Conservation (phyloP, 2,329 filamentous ascomycete species). For the Coniochaeta sp. region DNA sequence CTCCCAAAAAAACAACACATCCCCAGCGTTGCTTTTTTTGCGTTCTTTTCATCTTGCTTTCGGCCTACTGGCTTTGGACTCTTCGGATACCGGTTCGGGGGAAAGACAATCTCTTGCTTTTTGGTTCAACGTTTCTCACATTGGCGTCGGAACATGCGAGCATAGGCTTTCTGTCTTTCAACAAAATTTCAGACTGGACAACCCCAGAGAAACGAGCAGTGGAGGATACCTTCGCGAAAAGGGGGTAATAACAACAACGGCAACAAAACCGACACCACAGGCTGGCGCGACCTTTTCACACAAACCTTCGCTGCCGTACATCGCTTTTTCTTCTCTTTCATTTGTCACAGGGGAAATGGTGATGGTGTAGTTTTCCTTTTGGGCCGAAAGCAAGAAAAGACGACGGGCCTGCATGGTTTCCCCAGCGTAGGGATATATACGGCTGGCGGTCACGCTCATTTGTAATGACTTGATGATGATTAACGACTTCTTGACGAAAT, state of each 20-base stretch:
- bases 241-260: not conserved
- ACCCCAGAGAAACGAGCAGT: slow-evolving; percentile 6
- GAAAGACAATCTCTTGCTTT: slow-evolving; percentile 1
- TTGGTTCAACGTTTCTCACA: too few relatives aligned
- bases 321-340: slow-evolving; percentile 14
- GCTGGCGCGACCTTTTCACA: slow-evolving; percentile 8
- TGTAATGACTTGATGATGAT: slow-evolving; percentile 19
- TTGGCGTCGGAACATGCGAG: slow-evolving; percentile 2
- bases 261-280: slow-evolving; percentile 11
- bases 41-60: slow-evolving; percentile 12
- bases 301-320: slow-evolving; percentile 12
- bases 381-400: not conserved
- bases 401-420: slow-evolving; percentile 16
- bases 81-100: slow-evolving; percentile 2
- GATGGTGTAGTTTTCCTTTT: slow-evolving; percentile 10
- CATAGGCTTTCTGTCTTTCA: not conserved
- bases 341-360: slow-evolving; percentile 12
- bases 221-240: not conserved
- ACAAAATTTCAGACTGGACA: slow-evolving; percentile 13
- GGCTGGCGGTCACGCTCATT: slow-evolving; percentile 14
- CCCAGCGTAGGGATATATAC: slow-evolving; percentile 13
- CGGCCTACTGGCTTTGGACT: slow-evolving; percentile 12
- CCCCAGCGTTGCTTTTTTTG: slow-evolving; percentile 13
- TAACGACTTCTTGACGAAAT: slow-evolving; percentile 14
- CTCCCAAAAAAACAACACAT: slow-evolving; percentile 10